Evolutionary conservation across 2,329 filamentous ascomycete species (phyloP), one percentile per base, ranked within the genome.

Genomic region (Penicillium sp.): DNA sequence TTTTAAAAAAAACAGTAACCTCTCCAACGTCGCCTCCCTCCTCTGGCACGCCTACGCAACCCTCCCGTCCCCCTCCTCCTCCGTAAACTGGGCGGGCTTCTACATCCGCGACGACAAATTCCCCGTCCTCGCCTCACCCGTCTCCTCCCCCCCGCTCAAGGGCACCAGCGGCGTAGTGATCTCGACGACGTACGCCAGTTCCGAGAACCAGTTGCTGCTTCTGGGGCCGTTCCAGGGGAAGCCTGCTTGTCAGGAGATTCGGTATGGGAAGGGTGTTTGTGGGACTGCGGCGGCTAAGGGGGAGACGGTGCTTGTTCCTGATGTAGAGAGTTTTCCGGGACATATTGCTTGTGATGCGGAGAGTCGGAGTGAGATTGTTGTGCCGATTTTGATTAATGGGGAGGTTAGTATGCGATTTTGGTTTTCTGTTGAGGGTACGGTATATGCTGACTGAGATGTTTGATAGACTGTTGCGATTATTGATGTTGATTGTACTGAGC

Each of bases 311-410:
- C 41, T 75, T 10, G 73, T 77, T n/a, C 58, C 63, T 0, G 74
- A 77, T 49, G 73, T 77, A 40, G 40, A 64, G 33, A 50, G 61
- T 6, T 77, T 75, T 54, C 70, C 73, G 10, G 74, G 75, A 3
- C 75, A 77, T 62, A 77, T 77, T 63, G 73, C 75, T 10, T 77
- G 75, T 56, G 75, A 77, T 57, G 70, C 69, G 10, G 72, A 74
- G 31, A 76, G 70, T 53, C 64, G 65, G 52, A 77, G 75, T 64
- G 75, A 77, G 62, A 74, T 77, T 59, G 75, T 77, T 12, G 74
- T 77, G 37, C 75, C 75, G 30, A 69, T 77, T 60, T 37, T 74
- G 41, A 56, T 62, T n/a, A 54, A 53, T 14, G 67, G 64, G 29
- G 71, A 73, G 66, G 71, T 72, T 46, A 58, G 70, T 64, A 30